These are phyloP conservation scores for Myxozyma monticola DNA, from an alignment of 805 yeast genomes.

Conservation along the genomic window DNA sequence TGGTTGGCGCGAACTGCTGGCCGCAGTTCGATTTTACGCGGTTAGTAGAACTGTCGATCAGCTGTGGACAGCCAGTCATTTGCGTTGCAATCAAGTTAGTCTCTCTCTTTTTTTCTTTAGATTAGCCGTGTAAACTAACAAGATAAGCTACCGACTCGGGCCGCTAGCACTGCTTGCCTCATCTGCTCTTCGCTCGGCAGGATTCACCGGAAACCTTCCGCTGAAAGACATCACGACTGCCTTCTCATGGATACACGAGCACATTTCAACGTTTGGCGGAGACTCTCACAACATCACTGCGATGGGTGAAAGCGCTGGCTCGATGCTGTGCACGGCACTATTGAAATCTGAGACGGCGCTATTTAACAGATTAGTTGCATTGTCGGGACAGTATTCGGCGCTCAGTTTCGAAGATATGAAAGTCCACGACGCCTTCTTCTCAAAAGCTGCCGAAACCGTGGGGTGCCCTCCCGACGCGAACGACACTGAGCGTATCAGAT, in stretches of 20 bases:
- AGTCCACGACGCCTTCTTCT: neutral
- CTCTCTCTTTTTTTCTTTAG: no score
- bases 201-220: slow-evolving; percentile 41
- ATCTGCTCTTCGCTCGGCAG: slow-evolving; percentile 38
- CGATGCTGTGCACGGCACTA: slow-evolving; percentile 1
- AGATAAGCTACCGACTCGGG: slow-evolving; percentile 39
- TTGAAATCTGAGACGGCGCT: slow-evolving; percentile 1
- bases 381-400: slow-evolving; percentile 3
- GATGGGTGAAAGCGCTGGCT: slow-evolving; percentile 48
- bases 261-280: slow-evolving; percentile 47
- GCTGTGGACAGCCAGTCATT: slow-evolving; percentile 38
- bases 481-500: neutral
- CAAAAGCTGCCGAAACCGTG: neutral
- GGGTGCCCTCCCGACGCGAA: neutral
- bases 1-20: slow-evolving; percentile 31
- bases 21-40: slow-evolving; percentile 17
- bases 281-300: slow-evolving; percentile 44
- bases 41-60: slow-evolving; percentile 20
- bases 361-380: slow-evolving; percentile 2
- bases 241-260: slow-evolving; percentile 45
- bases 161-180: slow-evolving; percentile 45
- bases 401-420: neutral
- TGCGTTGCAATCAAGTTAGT: slow-evolving; percentile 41
- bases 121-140: neutral
- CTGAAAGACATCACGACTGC: slow-evolving; percentile 42